phyloP scores from a whole-genome alignment of 805 yeast genomes.

The Candida broadrunensis region DNA sequence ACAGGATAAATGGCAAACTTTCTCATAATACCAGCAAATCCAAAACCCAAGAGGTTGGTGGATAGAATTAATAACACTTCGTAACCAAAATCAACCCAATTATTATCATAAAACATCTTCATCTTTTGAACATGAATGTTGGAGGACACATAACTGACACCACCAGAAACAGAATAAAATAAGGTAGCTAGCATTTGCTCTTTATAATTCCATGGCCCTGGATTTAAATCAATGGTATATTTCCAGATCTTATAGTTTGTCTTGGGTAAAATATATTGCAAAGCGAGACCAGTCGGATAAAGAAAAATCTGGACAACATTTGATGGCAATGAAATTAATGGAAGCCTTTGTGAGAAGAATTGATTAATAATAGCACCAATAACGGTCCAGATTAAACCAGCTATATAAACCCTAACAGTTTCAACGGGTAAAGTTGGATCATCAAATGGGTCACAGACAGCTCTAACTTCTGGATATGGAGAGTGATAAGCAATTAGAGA shows the following conservation, averaged over 20 bases:
- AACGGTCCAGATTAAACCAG: constrained; percentile 49
- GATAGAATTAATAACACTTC: constrained; percentile 18
- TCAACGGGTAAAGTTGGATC: constrained; percentile 34
- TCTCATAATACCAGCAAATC: constrained; percentile 26
- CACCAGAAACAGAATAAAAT: constrained; percentile 32
- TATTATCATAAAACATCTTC: constrained; percentile 16
- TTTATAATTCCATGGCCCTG: constrained; percentile 60
- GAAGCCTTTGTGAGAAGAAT: constrained; percentile 53
- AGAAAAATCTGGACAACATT: constrained; percentile 44
- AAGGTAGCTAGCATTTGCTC: constrained; percentile 65
- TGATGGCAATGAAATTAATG: constrained; percentile 40
- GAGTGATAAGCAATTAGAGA: constrained; percentile 32
- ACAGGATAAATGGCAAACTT: constrained; percentile 23
- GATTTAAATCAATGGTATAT: constrained; percentile 27
- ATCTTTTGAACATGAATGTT: constrained; percentile 24
- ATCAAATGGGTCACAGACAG: constrained; percentile 29
- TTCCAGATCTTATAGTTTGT: constrained; percentile 18
- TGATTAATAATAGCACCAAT: constrained; percentile 54
- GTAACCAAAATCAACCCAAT: constrained; percentile 26
- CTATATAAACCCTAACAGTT: constrained; percentile 47
- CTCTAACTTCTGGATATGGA: constrained; percentile 29
- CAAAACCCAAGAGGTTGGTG: constrained; percentile 26
- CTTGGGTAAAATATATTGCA: constrained; percentile 35
- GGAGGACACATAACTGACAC: constrained; percentile 20
- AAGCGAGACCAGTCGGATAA: constrained; percentile 41